These are phyloP conservation scores for Boletus tomentosulus DNA, from an alignment of 768 basidiomycete genomes.

Conservation along the genomic window DNA sequence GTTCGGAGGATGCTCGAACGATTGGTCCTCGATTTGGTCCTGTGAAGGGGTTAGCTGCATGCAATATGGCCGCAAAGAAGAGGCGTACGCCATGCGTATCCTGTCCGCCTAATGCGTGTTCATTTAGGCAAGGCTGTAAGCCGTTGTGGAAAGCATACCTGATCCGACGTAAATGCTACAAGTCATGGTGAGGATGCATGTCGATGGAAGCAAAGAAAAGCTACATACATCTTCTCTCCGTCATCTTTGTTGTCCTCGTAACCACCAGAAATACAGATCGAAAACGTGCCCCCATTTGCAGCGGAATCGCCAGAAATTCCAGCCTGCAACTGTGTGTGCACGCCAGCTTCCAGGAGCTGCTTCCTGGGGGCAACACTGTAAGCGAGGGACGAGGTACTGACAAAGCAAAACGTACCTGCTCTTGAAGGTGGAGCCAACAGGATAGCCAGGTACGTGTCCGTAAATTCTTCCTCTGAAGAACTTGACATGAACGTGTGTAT, in stretches of 20 bases:
- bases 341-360: constrained; percentile 22
- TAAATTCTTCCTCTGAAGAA: constrained; percentile 12
- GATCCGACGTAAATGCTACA: constrained; percentile 34
- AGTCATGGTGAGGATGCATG: constrained; percentile 1
- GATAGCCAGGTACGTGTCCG: constrained; percentile 29
- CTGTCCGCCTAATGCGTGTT: constrained; percentile 21
- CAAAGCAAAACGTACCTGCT: constrained; percentile 8
- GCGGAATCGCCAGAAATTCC: constrained; percentile 37
- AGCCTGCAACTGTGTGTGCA: constrained; percentile 33
- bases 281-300: constrained; percentile 32
- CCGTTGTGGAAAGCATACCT: constrained; percentile 10
- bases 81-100: constrained; percentile 11
- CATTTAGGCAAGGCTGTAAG: neutral
- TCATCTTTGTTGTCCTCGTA: constrained; percentile 40
- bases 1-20: constrained; percentile 20
- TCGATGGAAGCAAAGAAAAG: neutral
- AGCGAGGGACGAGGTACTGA: neutral
- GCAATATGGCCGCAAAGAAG: neutral
- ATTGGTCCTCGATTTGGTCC: constrained; percentile 23
- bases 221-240: constrained; percentile 36
- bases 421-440: constrained; percentile 21
- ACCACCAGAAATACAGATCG: constrained; percentile 39
- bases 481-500: neutral
- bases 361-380: constrained; percentile 13
- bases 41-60: constrained; percentile 5